Percentiles rank a stretch among this genome's conserved stretches.
Conservation (phyloP, 2,329 filamentous ascomycete species). For the Botrytis pseudocinerea region DNA sequence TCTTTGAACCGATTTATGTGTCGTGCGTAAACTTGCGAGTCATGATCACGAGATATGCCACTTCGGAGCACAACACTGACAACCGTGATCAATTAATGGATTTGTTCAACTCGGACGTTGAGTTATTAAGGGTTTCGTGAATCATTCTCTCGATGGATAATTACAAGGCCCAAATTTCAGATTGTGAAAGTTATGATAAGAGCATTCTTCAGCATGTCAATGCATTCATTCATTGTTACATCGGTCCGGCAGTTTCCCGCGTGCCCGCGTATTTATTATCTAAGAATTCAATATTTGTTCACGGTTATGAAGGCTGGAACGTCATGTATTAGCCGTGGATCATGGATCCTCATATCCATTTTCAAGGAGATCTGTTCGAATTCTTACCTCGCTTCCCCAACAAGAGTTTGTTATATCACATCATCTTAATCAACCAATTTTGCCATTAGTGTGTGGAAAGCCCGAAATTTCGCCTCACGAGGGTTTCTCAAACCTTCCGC, state of each 20-base stretch:
- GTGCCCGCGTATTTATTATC: not conserved
- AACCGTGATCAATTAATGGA: not conserved
- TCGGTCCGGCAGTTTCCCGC: not conserved
- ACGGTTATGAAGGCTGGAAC: not conserved
- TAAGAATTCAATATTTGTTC: not conserved
- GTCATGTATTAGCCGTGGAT: not conserved
- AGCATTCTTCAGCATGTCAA: not conserved
- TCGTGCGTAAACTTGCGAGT: not conserved
- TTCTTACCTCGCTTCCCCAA: not conserved
- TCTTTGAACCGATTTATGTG: not conserved
- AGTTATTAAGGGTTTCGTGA: not conserved
- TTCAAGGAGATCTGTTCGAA: not conserved
- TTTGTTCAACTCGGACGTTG: not conserved
- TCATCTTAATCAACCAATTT: not conserved
- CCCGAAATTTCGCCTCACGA: slow-evolving; percentile 1
- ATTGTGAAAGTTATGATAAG: not conserved
- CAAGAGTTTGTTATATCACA: not conserved
- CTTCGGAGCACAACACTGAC: not conserved
- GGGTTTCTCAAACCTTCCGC: not conserved
- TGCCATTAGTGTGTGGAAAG: not conserved
- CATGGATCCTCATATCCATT: not conserved
- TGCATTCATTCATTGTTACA: not conserved
- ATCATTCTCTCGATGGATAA: not conserved
- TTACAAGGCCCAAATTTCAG: not conserved
- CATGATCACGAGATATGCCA: not conserved